phyloP scores from a whole-genome alignment of 78 protist species.

The Neovahlkampfia damariscottae region DNA sequence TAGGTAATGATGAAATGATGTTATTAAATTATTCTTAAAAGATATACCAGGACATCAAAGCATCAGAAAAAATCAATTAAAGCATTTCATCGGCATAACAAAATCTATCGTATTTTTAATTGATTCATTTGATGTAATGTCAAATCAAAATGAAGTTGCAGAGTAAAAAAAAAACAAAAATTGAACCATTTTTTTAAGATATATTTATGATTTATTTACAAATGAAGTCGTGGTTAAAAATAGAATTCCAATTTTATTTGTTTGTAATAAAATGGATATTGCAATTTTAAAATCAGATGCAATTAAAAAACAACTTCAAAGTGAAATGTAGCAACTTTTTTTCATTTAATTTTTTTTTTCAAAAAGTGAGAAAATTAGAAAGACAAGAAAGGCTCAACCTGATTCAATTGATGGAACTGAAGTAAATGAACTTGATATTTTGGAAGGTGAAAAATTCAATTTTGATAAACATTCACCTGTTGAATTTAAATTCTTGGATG shows the following conservation, averaged over 20 bases:
- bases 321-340: neutral
- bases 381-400: neutral
- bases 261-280: neutral
- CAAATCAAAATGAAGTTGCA: too few relatives aligned
- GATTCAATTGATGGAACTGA: neutral
- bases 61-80: too few relatives aligned
- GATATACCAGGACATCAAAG: neutral
- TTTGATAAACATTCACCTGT: too few relatives aligned
- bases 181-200: neutral
- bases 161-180: too few relatives aligned
- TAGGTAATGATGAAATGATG: too few relatives aligned
- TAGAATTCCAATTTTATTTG: neutral
- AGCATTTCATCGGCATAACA: neutral
- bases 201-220: neutral
- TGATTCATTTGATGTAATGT: neutral
- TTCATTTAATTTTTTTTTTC: neutral
- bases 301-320: neutral
- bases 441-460: too few relatives aligned
- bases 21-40: neutral
- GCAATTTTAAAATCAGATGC: neutral
- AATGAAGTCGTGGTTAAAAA: neutral
- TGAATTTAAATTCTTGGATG: too few relatives aligned
- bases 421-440: neutral
- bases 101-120: neutral
- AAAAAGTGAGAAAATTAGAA: neutral